Evolutionary conservation across 805 yeast genomes (phyloP).

Genomic region (Ogataea glucozyma): DNA sequence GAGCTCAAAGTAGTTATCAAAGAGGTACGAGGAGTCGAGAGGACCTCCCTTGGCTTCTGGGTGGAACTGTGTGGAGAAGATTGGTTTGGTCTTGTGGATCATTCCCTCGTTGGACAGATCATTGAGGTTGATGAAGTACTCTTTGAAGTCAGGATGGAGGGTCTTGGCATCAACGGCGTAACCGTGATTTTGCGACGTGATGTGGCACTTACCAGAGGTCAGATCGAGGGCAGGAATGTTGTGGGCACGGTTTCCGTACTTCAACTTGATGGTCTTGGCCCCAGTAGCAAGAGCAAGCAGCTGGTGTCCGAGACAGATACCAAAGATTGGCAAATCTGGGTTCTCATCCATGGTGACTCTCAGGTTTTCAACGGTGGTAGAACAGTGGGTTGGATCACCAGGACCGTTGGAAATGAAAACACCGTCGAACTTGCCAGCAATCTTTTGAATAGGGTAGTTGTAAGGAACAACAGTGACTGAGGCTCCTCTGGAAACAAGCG

Average conservation of each 20-base stretch:
- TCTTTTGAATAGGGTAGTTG: conserved; percentile 87
- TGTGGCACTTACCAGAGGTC: conserved; percentile 90
- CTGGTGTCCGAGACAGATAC: conserved; percentile 98
- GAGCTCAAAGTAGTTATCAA: conserved; percentile 82
- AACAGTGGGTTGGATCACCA: conserved; percentile 94
- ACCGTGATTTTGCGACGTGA: conserved; percentile 98
- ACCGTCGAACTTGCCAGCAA: conserved; percentile 93
- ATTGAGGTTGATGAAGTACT: conserved; percentile 88
- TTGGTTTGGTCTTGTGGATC: conserved; percentile 84
- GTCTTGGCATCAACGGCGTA: conserved; percentile 90
- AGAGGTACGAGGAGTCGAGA: conserved; percentile 84
- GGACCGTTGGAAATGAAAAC: conserved; percentile 95
- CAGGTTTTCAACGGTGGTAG: conserved; percentile 72
- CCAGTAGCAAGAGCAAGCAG: conserved; percentile 93
- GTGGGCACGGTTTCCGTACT: conserved; percentile 98
- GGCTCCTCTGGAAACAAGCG: conserved; percentile 92
- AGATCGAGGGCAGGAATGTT: conserved; percentile 94
- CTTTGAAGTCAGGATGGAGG: conserved; percentile 74
- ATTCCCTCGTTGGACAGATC: conserved; percentile 98
- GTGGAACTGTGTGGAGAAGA: conserved; percentile 96
- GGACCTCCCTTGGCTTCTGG: conserved; percentile 99
- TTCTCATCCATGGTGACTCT: conserved; percentile 64
- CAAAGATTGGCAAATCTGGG: conserved; percentile 84
- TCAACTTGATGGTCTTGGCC: conserved; percentile 87
- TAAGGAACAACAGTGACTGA: conserved; percentile 95